Conservation (phyloP, 768 basidiomycete genomes). For the Lentinula sp. region DNA sequence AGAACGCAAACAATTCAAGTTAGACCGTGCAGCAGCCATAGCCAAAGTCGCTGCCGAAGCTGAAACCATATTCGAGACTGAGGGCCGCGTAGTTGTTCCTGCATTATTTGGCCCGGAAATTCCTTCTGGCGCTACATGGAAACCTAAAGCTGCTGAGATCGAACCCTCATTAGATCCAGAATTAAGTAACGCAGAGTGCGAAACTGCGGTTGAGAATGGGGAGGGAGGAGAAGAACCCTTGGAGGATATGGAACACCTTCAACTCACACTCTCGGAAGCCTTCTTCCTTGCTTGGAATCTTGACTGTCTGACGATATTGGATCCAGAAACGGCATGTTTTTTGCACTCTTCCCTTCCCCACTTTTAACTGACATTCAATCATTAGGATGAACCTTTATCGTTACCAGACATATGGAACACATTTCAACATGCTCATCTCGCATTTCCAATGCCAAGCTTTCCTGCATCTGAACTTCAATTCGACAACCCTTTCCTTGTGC, state of each 20-base stretch:
- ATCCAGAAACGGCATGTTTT: slow-evolving; percentile 55
- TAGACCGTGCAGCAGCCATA: slow-evolving; percentile 85
- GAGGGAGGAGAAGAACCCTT: slow-evolving; percentile 46
- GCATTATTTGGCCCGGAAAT: slow-evolving; percentile 57
- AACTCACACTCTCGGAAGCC: slow-evolving; percentile 83
- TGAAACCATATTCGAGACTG: slow-evolving; percentile 64
- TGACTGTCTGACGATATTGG: slow-evolving; percentile 70
- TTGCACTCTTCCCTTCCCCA: slow-evolving; percentile 3
- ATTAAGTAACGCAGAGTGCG: slow-evolving; percentile 18
- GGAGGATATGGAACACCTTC: slow-evolving; percentile 83
- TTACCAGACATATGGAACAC: slow-evolving; percentile 56
- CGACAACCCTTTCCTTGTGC: slow-evolving; percentile 90
- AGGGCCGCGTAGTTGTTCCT: slow-evolving; percentile 59
- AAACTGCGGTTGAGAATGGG: slow-evolving; percentile 15
- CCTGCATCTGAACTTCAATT: slow-evolving; percentile 38
- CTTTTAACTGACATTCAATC: slow-evolving; percentile 1
- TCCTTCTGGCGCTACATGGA: slow-evolving; percentile 81
- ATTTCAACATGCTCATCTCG: slow-evolving; percentile 52
- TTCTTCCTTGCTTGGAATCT: slow-evolving; percentile 85
- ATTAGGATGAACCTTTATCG: slow-evolving; percentile 48
- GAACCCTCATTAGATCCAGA: not conserved
- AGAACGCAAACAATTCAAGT: slow-evolving; percentile 89
- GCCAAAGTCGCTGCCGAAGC: slow-evolving; percentile 77
- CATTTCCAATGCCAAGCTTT: slow-evolving; percentile 27
- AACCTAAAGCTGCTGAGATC: slow-evolving; percentile 29